Evolutionary conservation across 208 protist species (phyloP), one percentile per base, ranked within the genome.

Genomic region (Leishmania mexicana): DNA sequence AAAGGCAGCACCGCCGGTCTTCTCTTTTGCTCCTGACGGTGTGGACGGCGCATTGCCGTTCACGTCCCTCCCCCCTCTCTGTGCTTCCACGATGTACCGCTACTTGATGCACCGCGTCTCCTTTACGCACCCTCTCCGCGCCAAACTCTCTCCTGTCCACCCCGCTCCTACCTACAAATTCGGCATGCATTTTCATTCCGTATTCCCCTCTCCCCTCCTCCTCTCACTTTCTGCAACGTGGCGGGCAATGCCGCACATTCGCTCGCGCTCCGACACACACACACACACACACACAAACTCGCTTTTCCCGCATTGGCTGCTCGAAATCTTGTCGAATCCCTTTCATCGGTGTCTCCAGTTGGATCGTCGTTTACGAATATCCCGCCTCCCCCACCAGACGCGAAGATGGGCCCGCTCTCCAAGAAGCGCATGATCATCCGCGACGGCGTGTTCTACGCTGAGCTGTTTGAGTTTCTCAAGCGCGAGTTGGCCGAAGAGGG

Each of bases 381-480:
- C 42, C 54, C 57, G 1, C 54, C 15, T n/a, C 31, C 28, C 51
- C 65, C 35, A 57, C 40, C 74, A 73, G 47, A 83, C 57, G 64
- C 71, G 73, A 83, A 80, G 38, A 97, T 97, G 92, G 93, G 92
- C 75, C 88, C 89, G 40, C 83, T 97, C 24, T 97, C 94, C 80
- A 97, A 97, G 92, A 97, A 97, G 94, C 93, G 95, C 67, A 93
- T 99, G 98, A 99, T 99, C 92, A 95, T 99, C 70, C 96, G 96
- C 85, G 99, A 99, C 86, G 99, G 99, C 85, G 97, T 99, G 45
- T 99, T 99, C 95, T 99, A 99, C 93, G 99, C 99, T 80, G 99
- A 99, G 94, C 96, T 99, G 71, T 99, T 99, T 93, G 99, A 99
- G 91, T 99, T 99, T 79, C 93, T 99, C 60, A 99, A 97, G 81